phyloP scores from a whole-genome alignment of 805 yeast species.

The Saccharomycopsis guyanensis region DNA sequence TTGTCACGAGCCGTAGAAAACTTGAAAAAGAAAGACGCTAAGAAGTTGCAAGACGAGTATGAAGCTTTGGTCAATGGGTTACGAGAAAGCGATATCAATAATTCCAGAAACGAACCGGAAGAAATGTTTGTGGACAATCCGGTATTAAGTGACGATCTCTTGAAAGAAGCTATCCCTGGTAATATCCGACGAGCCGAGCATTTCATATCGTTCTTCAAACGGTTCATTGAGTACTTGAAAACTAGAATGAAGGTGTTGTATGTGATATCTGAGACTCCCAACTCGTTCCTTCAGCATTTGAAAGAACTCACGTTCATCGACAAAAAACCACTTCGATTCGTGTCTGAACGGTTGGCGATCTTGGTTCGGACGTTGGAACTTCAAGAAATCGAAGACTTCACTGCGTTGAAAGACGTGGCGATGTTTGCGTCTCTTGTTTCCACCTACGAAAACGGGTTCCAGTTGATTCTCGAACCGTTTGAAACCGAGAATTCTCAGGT shows the following conservation, averaged over 20 bases:
- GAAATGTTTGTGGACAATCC: constrained; percentile 83
- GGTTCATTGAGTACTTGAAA: constrained; percentile 89
- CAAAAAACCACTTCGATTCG: constrained; percentile 81
- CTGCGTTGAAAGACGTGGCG: constrained; percentile 90
- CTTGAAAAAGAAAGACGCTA: constrained; percentile 75
- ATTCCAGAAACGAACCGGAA: constrained; percentile 36
- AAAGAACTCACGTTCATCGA: constrained; percentile 92
- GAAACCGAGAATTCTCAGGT: constrained; percentile 91
- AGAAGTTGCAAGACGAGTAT: constrained; percentile 81
- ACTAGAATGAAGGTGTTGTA: constrained; percentile 97
- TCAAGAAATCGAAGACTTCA: constrained; percentile 81
- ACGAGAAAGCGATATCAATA: constrained; percentile 64
- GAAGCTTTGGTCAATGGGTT: constrained; percentile 86
- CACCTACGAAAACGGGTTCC: constrained; percentile 90
- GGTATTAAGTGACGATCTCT: constrained; percentile 71
- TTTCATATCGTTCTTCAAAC: constrained; percentile 83
- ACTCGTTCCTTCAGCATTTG: constrained; percentile 84
- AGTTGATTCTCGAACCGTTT: constrained; percentile 87
- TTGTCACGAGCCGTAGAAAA: constrained; percentile 77
- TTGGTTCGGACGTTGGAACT: constrained; percentile 86
- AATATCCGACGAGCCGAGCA: constrained; percentile 96
- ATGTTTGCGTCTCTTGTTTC: constrained; percentile 95
- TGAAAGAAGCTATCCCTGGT: constrained; percentile 94
- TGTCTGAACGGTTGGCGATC: constrained; percentile 84
- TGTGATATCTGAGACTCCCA: constrained; percentile 96